Base-by-base conservation (phyloP, 768 basidiomycete species). In the Suillus brevipes region DNA sequence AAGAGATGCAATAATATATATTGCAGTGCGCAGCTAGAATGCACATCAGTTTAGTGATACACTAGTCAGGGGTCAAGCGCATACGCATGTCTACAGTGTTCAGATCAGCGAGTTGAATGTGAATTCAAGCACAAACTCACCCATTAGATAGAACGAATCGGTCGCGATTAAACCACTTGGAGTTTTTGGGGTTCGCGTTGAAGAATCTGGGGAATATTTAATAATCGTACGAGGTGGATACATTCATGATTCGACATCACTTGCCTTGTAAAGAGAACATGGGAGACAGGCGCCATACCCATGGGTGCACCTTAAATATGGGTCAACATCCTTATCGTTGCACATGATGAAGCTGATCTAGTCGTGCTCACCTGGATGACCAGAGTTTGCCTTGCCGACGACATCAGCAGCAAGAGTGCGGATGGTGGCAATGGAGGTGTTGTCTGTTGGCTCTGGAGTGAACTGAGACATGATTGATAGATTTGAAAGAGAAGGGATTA, bases 131-230 rank as follows among this genome's bases (percentile, higher is more conserved):
- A 59, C 25, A n/a, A 49, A 79, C 90, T 69, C 78, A 95, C 88
- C 95, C 95, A 74, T 97, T 97, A 69, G 95, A 97, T 69, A 97
- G 88, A 66, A 98, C 95, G 72, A 97, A 98, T 79, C 95, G 90
- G 83, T 97, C 95, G 66, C 96, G 90, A 81, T 96, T 97, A 81
- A 90, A 91, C 95, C 94, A 97, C 78, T 93, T 89, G 49, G 95
- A 88, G 81, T 84, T 90, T 77, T 88, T 89, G 59, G 95, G 92
- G 80, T 95, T 96, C 72, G 89, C 89, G 68, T 91, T 91, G 81
- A 97, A 77, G 84, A 95, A 93, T 23, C 92, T 93, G 37, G 60
- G 12, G 28, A 60, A 37, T 13, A 18, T 58, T 23, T 25, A 70
- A 58, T 66, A 58, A 20, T 36, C 28, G n/a, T 10, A 31, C 38